Percentiles rank a stretch among this genome's conserved stretches.
Conservation (phyloP, 805 yeast species). For the Metschnikowia lochheadii region DNA sequence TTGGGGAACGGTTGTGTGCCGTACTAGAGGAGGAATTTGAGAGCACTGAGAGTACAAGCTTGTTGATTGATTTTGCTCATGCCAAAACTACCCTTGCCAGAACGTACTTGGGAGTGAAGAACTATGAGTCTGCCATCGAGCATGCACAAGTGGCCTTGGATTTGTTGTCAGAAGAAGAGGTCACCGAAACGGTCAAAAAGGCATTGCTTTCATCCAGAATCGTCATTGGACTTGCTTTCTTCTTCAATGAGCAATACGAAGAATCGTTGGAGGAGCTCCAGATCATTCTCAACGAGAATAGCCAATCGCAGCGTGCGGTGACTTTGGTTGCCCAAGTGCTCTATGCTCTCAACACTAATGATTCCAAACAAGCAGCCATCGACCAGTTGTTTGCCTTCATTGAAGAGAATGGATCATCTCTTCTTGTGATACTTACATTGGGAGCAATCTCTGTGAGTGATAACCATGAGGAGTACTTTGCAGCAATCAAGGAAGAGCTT, state of each 20-base stretch:
- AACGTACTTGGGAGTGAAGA: constrained; percentile 54
- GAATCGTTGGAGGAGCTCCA: constrained; percentile 66
- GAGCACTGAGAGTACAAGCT: constrained; percentile 43
- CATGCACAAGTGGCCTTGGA: constrained; percentile 54
- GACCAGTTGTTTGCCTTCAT: constrained; percentile 74
- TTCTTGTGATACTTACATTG: constrained; percentile 63
- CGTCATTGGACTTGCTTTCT: constrained; percentile 68
- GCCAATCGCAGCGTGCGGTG: constrained; percentile 62
- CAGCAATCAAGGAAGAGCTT: constrained; percentile 66
- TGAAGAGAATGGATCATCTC: constrained; percentile 59
- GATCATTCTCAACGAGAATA: constrained; percentile 48
- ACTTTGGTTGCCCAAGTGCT: constrained; percentile 74
- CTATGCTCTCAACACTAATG: constrained; percentile 70
- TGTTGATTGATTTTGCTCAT: constrained; percentile 48
- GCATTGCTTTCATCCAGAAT: constrained; percentile 55
- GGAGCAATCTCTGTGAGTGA: constrained; percentile 78
- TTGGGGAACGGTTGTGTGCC: constrained; percentile 44
- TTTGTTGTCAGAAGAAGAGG: constrained; percentile 38
- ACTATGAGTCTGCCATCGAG: constrained; percentile 58
- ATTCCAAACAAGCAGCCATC: constrained; percentile 74
- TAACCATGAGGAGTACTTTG: constrained; percentile 52
- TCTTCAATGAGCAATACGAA: constrained; percentile 59
- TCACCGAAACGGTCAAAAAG: constrained; percentile 23
- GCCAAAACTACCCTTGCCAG: constrained; percentile 73
- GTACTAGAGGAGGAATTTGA: constrained; percentile 57